Base-by-base conservation (phyloP, 495 filamentous ascomycete genomes). In the Achaetomiella virescens region DNA sequence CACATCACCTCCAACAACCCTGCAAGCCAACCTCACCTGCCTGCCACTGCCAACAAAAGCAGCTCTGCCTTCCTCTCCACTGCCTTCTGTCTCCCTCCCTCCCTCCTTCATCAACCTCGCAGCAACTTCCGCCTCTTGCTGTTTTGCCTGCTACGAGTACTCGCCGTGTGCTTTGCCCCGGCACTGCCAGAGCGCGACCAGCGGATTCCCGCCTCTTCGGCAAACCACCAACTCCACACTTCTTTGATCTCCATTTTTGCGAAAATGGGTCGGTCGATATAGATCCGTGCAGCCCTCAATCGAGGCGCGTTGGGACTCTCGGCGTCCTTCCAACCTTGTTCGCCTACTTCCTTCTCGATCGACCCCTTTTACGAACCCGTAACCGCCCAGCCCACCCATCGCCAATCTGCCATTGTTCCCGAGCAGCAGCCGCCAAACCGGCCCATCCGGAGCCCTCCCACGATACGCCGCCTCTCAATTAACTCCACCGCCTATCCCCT, bases 211-310 rank as follows among this genome's bases (percentile, higher is more conserved):
- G 15, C 27, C 20, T 17, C 24, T 14, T 2, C 33, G 22, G 14
- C 33, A 9, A 37, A 42, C 6, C 7, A 14, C 41, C 29, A 11
- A 21, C 33, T 22, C 36, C 44, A 55, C 53, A 27, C 1, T 18
- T 29, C 18, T 36, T 36, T 17, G 22, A 7, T 29, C 52, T 18
- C 3, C 52, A 25, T 46, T 10, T 46, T 10, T 42, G 12, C 15
- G 55, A 62, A 53, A 36, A 64, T 64, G 62, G 38, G 42, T 14
- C 47, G n/a, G 12, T 14, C 14, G 15, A 40, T 38, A 38, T 62
- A 62, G 44, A 22, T 20, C 6, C 33, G 29, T 24, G 25, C 41
- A 4, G 46, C 27, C 58, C 59, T 47, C 54, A n/a, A 36, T 29
- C 17, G 55, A 55, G 59, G 55, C 56, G 49, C 58, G 37, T 42